Evolutionary conservation across 257 asterid genomes (phyloP).

Genomic region (Mitragyna speciosa): DNA sequence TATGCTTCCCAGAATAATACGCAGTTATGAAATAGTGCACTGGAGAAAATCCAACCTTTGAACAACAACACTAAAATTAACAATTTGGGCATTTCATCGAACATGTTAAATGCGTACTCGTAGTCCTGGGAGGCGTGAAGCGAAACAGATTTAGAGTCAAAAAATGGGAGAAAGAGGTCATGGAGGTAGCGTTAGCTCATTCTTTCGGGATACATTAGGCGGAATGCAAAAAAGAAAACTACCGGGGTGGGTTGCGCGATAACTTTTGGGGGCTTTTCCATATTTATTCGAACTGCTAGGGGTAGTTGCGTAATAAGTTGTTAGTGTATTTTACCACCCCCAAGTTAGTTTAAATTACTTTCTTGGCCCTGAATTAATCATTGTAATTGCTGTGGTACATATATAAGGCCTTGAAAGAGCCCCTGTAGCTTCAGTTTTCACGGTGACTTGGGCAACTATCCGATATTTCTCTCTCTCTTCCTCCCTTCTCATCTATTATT

Average conservation of each 20-base stretch:
- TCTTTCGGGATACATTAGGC: too few species aligned
- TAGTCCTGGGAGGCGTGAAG: conserved; percentile 71
- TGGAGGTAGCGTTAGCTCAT: conserved; percentile 74
- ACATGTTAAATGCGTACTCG: conserved; percentile 35
- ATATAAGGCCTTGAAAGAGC: too few species aligned
- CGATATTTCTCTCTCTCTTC: too few species aligned
- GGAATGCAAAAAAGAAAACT: too few species aligned
- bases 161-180: conserved; percentile 52
- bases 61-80: neutral
- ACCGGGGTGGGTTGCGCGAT: too few species aligned
- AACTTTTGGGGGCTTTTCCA: neutral
- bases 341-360: too few species aligned
- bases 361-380: too few species aligned
- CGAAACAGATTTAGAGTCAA: conserved; percentile 72
- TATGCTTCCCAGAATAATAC: conserved; percentile 48
- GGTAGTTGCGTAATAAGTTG: neutral
- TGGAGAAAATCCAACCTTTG: conserved; percentile 44
- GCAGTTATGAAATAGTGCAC: conserved; percentile 59
- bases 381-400: too few species aligned
- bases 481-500: neutral
- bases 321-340: too few species aligned
- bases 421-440: too few species aligned
- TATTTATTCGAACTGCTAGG: neutral
- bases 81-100: conserved; percentile 8
- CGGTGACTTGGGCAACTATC: too few species aligned